Base-by-base conservation (phyloP, 192 early-diverging fungal genomes). In the Entomortierella chlamydospora region DNA sequence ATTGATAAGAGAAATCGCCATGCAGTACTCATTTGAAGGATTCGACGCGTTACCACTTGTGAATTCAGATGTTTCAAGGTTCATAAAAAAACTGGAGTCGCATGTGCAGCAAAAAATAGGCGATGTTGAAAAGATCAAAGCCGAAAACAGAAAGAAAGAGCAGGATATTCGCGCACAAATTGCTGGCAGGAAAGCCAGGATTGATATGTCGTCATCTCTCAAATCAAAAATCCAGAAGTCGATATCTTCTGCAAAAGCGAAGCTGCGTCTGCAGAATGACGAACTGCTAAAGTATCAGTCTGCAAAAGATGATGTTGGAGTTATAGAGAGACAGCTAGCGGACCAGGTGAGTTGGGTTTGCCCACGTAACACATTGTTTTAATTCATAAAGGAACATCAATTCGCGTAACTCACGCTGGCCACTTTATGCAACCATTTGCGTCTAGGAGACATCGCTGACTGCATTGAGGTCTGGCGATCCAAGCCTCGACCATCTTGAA, bases 51-150 rank as follows among this genome's bases (percentile, higher is more conserved):
- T 68, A 17, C 61, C 71, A 5, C 52, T 91, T 15, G 53, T 78
- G 18, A 70, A 70, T 13, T 47, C 58, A 39, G 82, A 89, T 62
- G 69, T 90, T 0, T 7, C 66, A 3, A 54, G 71, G 13, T 92
- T 92, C 47, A 57, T 76, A 17, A 62, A 50, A 20, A 87, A 86
- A 61, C 52, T 91, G 13, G 70, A 83, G 2, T 52, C 62, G 0
- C 65, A 81, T 12, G 25, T 87, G 5, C 69, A 88, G 25, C 72
- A 83, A 31, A 69, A 81, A 26, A 13, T 49, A 30, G 22, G 37
- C 9, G 59, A 58, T 43, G 22, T 74, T 51, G 43, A 79, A 15
- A 22, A 29, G 59, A 64, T 83, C 34, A 79, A 78, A 37, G 56
- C 50, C 20, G 61, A 53, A 56, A 61, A 52, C 18, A 57, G 54